phyloP scores from a whole-genome alignment of 2,329 filamentous ascomycete species.

The Zasmidium cellare region DNA sequence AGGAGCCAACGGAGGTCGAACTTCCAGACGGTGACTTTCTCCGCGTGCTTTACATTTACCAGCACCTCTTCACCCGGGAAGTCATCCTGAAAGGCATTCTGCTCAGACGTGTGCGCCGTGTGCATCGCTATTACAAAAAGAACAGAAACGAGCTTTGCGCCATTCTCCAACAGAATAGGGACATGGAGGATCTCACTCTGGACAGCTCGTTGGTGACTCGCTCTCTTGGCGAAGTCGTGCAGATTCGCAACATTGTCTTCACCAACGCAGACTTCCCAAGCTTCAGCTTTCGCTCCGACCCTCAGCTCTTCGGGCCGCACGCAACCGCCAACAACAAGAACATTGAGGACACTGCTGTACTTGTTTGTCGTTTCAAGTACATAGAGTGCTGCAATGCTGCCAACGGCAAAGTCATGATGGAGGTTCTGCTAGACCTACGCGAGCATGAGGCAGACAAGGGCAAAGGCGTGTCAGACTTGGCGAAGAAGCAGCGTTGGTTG shows the following conservation, averaged over 20 bases:
- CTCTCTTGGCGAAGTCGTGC: constrained; percentile 23
- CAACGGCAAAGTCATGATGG: background rate
- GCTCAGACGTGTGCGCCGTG: constrained; percentile 34
- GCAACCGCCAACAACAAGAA: background rate
- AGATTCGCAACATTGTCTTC: constrained; percentile 31
- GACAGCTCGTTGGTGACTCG: constrained; percentile 41
- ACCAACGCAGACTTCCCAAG: constrained; percentile 57
- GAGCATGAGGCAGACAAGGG: constrained; percentile 3
- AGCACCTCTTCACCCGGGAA: constrained; percentile 18
- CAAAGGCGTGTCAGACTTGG: no score
- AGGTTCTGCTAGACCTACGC: background rate
- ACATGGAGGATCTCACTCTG: constrained; percentile 35
- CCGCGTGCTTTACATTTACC: constrained; percentile 39
- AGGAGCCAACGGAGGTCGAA: constrained; percentile 28
- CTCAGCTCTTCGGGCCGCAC: background rate
- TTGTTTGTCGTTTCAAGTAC: constrained; percentile 57
- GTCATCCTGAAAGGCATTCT: constrained; percentile 41
- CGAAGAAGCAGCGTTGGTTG: no score
- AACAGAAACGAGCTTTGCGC: constrained; percentile 46
- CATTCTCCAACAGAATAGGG: constrained; percentile 31
- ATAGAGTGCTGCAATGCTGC: constrained; percentile 17
- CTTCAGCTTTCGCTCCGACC: constrained; percentile 10
- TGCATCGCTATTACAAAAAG: constrained; percentile 38
- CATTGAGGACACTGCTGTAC: constrained; percentile 8
- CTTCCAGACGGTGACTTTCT: constrained; percentile 39